Percentiles rank a stretch among this genome's conserved stretches.
Evolutionary conservation across 1,284 basidiomycete genomes (phyloP).

Genomic region (Cystobasidium pallidum): DNA sequence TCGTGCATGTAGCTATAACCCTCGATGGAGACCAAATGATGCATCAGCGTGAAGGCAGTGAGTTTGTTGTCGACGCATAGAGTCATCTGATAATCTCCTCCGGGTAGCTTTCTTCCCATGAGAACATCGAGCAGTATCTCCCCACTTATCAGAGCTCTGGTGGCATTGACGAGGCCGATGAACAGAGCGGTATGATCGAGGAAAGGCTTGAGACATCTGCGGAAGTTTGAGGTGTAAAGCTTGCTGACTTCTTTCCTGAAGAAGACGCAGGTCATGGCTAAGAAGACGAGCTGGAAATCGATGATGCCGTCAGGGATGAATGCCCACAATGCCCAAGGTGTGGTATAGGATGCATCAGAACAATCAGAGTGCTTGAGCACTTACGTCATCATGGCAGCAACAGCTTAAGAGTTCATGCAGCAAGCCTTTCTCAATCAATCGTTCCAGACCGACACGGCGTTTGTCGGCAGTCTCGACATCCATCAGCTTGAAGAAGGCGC

Average conservation of each 20-base stretch:
- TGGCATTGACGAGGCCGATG: background rate
- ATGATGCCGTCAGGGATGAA: too few species aligned
- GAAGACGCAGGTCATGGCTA: background rate
- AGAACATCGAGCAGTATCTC: background rate
- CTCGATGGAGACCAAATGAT: too few species aligned
- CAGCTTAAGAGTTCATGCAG: background rate
- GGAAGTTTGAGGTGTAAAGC: background rate
- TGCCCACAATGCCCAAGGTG: too few species aligned
- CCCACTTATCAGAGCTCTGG: background rate
- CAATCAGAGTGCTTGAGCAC: too few species aligned
- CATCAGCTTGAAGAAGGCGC: background rate
- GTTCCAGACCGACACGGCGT: background rate
- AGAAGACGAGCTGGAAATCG: background rate
- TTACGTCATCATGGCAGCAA: background rate
- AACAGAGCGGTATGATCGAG: background rate
- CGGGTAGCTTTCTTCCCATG: background rate
- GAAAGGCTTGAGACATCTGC: background rate
- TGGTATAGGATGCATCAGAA: too few species aligned
- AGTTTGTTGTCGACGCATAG: background rate
- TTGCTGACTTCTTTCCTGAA: background rate
- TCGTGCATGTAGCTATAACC: too few species aligned
- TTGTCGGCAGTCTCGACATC: background rate
- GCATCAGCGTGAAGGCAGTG: background rate
- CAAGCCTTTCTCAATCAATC: background rate
- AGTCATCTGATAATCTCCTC: background rate